phyloP scores from a whole-genome alignment of 106 monocot species.

The Dendrobium chrysotoxum region DNA sequence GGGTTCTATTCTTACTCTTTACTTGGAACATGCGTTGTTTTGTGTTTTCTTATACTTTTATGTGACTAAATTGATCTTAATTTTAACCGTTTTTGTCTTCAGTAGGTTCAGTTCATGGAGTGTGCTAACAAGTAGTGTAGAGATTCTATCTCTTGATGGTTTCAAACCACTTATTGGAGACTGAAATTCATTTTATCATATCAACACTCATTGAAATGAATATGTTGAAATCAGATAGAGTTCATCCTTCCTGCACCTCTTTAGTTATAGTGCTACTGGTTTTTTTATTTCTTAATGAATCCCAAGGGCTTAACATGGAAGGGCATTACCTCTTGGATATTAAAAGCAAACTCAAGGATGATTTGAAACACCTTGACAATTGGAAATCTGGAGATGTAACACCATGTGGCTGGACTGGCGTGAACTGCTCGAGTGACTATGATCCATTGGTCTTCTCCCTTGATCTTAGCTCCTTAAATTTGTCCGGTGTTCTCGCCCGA shows the following conservation, averaged over 20 bases:
- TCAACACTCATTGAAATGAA: neutral
- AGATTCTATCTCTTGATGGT: neutral
- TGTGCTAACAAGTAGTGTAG: neutral
- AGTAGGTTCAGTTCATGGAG: neutral
- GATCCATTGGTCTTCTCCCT: constrained; percentile 42
- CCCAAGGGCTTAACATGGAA: constrained; percentile 51
- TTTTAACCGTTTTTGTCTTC: neutral
- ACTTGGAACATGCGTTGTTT: no score
- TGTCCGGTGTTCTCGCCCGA: constrained; percentile 56
- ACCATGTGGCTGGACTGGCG: constrained; percentile 76
- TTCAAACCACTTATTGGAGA: neutral
- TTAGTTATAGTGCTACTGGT: constrained; percentile 20
- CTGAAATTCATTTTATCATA: neutral
- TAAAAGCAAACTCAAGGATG: constrained; percentile 47
- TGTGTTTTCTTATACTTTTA: neutral
- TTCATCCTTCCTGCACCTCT: neutral
- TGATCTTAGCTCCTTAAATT: constrained; percentile 55
- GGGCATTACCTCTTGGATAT: constrained; percentile 56
- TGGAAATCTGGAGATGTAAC: constrained; percentile 58
- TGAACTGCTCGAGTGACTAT: constrained; percentile 44
- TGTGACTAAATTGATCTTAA: neutral
- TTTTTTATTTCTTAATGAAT: constrained; percentile 18
- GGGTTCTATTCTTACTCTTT: no score
- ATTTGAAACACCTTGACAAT: constrained; percentile 27
- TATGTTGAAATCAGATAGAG: constrained; percentile 1